phyloP scores from a whole-genome alignment of 768 basidiomycete genomes.

The Tephrocybe sp. region DNA sequence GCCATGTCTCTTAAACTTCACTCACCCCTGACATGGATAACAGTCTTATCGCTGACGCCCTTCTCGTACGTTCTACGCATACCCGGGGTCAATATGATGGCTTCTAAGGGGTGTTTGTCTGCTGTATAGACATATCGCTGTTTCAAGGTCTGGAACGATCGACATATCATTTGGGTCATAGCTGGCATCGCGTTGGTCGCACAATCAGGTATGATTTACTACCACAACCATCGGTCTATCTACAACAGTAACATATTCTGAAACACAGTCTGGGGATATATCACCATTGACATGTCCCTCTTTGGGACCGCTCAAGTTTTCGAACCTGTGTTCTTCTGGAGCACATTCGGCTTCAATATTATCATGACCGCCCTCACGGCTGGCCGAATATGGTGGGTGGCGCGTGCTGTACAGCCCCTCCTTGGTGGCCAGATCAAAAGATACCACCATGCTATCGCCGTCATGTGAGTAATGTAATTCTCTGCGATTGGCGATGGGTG shows the following conservation, averaged over 20 bases:
- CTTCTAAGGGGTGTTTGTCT: not conserved
- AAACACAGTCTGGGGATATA: conserved; percentile 23
- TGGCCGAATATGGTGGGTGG: conserved; percentile 22
- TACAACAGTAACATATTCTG: not conserved
- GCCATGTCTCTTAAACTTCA: not conserved
- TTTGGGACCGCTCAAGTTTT: not conserved
- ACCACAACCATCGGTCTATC: not conserved
- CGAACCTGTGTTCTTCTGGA: conserved; percentile 23
- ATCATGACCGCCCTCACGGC: conserved; percentile 23
- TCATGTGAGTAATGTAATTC: conserved; percentile 4
- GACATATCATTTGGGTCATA: conserved; percentile 3
- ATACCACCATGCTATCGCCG: conserved; percentile 15
- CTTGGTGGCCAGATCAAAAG: conserved; percentile 1
- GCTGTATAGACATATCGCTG: conserved; percentile 9
- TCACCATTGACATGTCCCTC: too few relatives aligned
- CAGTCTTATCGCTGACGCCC: conserved; percentile 28
- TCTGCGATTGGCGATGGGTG: too few relatives aligned
- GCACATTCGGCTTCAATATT: conserved; percentile 24
- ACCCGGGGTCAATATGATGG: not conserved
- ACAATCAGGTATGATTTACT: conserved; percentile 29
- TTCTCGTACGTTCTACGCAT: conserved; percentile 19
- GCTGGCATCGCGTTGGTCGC: conserved; percentile 26
- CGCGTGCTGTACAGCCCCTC: conserved; percentile 8
- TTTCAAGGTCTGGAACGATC: conserved; percentile 12
- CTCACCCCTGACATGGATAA: too few relatives aligned